Percentiles rank a stretch among this genome's conserved stretches.
These are phyloP conservation scores for Gardenia jasminoides DNA, from an alignment of 257 asterid genomes.

Conservation along the genomic window DNA sequence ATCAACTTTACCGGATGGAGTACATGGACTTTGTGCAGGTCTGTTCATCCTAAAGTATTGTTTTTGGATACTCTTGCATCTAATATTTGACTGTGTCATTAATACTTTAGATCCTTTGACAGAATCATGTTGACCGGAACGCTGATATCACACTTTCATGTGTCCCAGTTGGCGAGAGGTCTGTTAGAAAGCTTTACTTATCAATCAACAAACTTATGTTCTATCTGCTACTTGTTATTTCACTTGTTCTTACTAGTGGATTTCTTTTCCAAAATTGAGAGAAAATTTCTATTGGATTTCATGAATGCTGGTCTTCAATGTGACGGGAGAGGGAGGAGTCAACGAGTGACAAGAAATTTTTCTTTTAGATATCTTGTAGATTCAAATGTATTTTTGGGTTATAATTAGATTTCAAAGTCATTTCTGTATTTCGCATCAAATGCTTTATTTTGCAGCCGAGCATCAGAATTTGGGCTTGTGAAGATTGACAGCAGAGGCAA, in stretches of 20 bases:
- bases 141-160: constrained; percentile 94
- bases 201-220: neutral
- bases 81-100: constrained; percentile 7
- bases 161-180: constrained; percentile 84
- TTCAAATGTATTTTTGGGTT: neutral
- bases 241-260: neutral
- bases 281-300: neutral
- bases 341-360: neutral
- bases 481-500: constrained; percentile 82
- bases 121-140: constrained; percentile 90
- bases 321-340: neutral
- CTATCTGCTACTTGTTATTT: neutral
- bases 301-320: neutral
- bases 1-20: constrained; percentile 95
- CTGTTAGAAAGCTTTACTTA: constrained; percentile 15
- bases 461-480: constrained; percentile 83
- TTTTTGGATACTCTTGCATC: neutral
- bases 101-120: constrained; percentile 29
- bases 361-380: neutral
- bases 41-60: constrained; percentile 23
- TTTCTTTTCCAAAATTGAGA: neutral
- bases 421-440: constrained; percentile 1
- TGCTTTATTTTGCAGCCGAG: constrained; percentile 62
- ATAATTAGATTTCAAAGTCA: neutral
- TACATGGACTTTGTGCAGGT: constrained; percentile 96